phyloP scores from a whole-genome alignment of 768 basidiomycete genomes.

The Tulasnella sp. region DNA sequence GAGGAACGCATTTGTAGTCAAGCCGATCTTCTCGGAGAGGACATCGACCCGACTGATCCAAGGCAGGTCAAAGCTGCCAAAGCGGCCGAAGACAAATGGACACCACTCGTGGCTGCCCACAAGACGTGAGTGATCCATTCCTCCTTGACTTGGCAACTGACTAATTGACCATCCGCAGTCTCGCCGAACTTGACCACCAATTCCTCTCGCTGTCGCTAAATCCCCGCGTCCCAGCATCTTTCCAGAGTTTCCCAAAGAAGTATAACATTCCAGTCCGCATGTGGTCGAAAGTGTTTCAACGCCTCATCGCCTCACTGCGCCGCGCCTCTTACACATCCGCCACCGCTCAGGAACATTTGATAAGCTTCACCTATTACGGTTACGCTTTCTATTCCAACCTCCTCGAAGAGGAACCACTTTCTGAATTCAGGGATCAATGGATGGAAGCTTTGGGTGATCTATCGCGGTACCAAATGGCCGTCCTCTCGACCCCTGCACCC shows the following conservation, averaged over 20 bases:
- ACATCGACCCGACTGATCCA: slow-evolving; percentile 36
- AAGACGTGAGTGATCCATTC: slow-evolving; percentile 50
- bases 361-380: slow-evolving; percentile 89
- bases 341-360: slow-evolving; percentile 77
- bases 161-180: slow-evolving; percentile 34
- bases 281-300: slow-evolving; percentile 86
- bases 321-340: slow-evolving; percentile 59
- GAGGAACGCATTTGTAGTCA: slow-evolving; percentile 48
- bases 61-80: slow-evolving; percentile 27
- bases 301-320: slow-evolving; percentile 78
- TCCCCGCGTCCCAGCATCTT: slow-evolving; percentile 73
- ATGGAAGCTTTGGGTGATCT: slow-evolving; percentile 94
- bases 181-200: slow-evolving; percentile 82
- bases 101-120: slow-evolving; percentile 59
- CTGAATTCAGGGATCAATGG: slow-evolving; percentile 68
- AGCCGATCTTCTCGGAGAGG: slow-evolving; percentile 40
- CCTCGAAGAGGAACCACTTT: slow-evolving; percentile 64
- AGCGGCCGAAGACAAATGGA: slow-evolving; percentile 52
- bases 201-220: slow-evolving; percentile 76
- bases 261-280: slow-evolving; percentile 92
- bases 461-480: slow-evolving; percentile 86
- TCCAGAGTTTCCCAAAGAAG: slow-evolving; percentile 80
- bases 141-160: slow-evolving; percentile 11
- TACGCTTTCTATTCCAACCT: slow-evolving; percentile 89
- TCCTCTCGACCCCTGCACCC: slow-evolving; percentile 60